Conservation (phyloP, 2,329 filamentous ascomycete species). For the Alternaria arbusti region DNA sequence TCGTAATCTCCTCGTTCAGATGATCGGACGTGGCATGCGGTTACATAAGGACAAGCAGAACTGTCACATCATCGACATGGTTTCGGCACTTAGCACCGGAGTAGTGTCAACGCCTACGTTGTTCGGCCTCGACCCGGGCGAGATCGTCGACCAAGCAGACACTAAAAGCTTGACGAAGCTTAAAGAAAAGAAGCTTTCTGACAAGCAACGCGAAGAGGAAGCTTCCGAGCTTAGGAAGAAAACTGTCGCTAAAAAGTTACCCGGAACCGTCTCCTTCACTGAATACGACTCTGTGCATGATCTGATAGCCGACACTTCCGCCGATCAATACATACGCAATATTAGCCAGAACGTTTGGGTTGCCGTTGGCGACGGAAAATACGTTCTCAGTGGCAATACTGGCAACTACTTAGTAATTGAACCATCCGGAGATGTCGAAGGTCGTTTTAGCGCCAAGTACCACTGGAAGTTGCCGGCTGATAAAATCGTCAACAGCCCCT, state of each 20-base stretch:
- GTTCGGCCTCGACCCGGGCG: conserved; percentile 86
- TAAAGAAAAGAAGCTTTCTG: conserved; percentile 55
- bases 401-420: conserved; percentile 66
- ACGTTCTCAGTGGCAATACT: conserved; percentile 69
- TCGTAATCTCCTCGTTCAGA: conserved; percentile 91
- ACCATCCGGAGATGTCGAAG: conserved; percentile 50
- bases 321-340: conserved; percentile 77
- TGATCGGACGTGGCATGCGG: conserved; percentile 95
- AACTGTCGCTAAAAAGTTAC: conserved; percentile 28
- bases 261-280: conserved; percentile 73
- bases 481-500: conserved; percentile 61
- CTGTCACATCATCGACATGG: conserved; percentile 97
- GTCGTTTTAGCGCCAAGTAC: conserved; percentile 49
- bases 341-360: conserved; percentile 86
- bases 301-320: conserved; percentile 80
- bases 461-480: conserved; percentile 49
- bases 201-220: conserved; percentile 53
- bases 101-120: conserved; percentile 90
- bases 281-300: conserved; percentile 94
- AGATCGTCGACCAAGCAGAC: conserved; percentile 73
- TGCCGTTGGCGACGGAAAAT: conserved; percentile 71
- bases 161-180: conserved; percentile 66
- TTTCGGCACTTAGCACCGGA: conserved; percentile 81
- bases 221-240: conserved; percentile 72
- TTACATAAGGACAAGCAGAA: conserved; percentile 80